A percentile compares a stretch with the other conserved stretches of the same genome.
Evolutionary conservation across 305 asterid genomes (phyloP).

Genomic region (Plantago coronopus): DNA sequence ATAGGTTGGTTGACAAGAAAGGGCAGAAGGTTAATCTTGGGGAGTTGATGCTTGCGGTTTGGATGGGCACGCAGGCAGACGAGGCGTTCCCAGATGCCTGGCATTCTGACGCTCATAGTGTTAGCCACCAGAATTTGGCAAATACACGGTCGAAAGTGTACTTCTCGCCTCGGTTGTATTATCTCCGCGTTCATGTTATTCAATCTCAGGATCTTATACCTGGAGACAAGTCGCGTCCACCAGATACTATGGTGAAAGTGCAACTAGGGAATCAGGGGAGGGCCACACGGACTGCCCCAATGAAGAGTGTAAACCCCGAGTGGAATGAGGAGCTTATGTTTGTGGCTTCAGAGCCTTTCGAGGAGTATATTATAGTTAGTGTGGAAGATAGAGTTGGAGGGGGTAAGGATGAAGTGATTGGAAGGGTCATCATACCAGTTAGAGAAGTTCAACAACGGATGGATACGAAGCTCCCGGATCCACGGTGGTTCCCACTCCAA

Average conservation of each 20-base stretch:
- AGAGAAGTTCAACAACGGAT: constrained; percentile 44
- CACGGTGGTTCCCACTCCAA: constrained; percentile 63
- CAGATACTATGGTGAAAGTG: constrained; percentile 50
- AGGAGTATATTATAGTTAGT: constrained; percentile 60
- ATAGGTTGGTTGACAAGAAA: constrained; percentile 54
- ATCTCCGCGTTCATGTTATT: constrained; percentile 68
- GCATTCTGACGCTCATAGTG: constrained; percentile 81
- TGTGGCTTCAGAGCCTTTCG: constrained; percentile 81
- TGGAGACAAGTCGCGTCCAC: constrained; percentile 47
- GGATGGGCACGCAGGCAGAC: constrained; percentile 98
- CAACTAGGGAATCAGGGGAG: constrained; percentile 69
- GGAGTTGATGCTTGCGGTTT: constrained; percentile 85
- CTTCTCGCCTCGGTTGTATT: constrained; percentile 68
- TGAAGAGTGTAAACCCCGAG: constrained; percentile 48
- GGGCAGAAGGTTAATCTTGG: constrained; percentile 55
- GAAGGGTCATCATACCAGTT: constrained; percentile 53
- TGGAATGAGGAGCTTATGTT: constrained; percentile 90
- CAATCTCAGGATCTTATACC: constrained; percentile 81
- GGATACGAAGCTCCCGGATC: constrained; percentile 58
- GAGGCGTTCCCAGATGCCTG: constrained; percentile 90
- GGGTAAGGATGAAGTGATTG: constrained; percentile 53
- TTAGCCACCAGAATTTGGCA: constrained; percentile 51
- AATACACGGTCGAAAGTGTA: constrained; percentile 75
- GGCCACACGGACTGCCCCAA: constrained; percentile 50
- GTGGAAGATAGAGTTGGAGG: constrained; percentile 61